Percentiles rank a stretch among this genome's conserved stretches.
Conservation (phyloP, 192 early-diverging fungal genomes). For the Chytriomyces sp. region DNA sequence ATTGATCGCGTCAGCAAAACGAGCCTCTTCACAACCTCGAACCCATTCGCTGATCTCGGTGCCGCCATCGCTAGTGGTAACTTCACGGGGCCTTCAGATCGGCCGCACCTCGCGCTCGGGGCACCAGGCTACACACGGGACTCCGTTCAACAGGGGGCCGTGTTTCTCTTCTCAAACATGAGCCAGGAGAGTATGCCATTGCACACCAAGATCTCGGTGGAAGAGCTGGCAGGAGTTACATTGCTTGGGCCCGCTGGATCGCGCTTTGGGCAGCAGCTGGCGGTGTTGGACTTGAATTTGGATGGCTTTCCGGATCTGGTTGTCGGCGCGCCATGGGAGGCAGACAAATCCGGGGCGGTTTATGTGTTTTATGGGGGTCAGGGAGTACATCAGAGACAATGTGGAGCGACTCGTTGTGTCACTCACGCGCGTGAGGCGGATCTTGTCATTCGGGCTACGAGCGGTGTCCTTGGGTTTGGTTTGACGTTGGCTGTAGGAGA, state of each 20-base stretch:
- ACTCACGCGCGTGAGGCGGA: background rate
- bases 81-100: constrained; percentile 56
- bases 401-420: background rate
- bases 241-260: constrained; percentile 5
- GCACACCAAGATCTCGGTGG: background rate
- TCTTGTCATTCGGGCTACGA: constrained; percentile 11
- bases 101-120: constrained; percentile 16
- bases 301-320: constrained; percentile 89
- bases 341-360: constrained; percentile 2
- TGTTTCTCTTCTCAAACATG: constrained; percentile 32
- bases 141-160: constrained; percentile 27
- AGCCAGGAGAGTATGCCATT: background rate
- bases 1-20: constrained; percentile 7
- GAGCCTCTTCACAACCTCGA: background rate
- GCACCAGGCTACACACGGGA: constrained; percentile 40
- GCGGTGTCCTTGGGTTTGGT: constrained; percentile 13
- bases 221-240: background rate
- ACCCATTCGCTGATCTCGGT: constrained; percentile 65
- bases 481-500: constrained; percentile 14
- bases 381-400: background rate
- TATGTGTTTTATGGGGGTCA: constrained; percentile 27
- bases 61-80: constrained; percentile 65
- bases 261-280: constrained; percentile 76
- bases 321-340: constrained; percentile 58
- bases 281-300: constrained; percentile 78